A percentile compares a stretch with the other conserved stretches of the same genome.
Evolutionary conservation across 2,329 filamentous ascomycete genomes (phyloP).

Genomic region (Zymoseptoria crescenta): DNA sequence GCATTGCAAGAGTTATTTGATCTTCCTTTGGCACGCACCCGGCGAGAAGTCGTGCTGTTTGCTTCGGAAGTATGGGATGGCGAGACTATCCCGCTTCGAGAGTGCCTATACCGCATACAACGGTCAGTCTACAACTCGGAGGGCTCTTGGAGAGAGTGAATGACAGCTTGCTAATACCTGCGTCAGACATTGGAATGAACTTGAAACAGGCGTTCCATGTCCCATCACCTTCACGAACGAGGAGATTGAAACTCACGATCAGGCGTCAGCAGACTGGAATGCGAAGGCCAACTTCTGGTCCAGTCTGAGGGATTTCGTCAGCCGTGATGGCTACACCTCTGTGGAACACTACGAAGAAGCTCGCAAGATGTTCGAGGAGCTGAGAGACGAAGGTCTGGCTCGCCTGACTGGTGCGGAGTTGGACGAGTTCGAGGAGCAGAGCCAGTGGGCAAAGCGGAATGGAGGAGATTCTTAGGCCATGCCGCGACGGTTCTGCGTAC

Average conservation of each 20-base stretch:
- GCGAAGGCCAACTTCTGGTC: constrained; percentile 32
- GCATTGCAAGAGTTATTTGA: constrained; percentile 22
- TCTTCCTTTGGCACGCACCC: constrained; percentile 20
- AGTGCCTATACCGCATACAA: constrained; percentile 27
- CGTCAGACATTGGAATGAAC: constrained; percentile 26
- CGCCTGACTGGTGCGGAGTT: constrained; percentile 26
- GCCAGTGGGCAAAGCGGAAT: neutral
- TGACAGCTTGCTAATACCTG: constrained; percentile 8
- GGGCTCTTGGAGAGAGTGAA: neutral
- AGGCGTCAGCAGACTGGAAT: constrained; percentile 27
- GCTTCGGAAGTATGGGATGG: constrained; percentile 27
- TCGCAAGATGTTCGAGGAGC: constrained; percentile 29
- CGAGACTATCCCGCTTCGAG: constrained; percentile 28
- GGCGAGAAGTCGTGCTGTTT: constrained; percentile 26
- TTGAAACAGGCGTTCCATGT: constrained; percentile 24
- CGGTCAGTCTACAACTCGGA: constrained; percentile 20
- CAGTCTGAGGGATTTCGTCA: constrained; percentile 28
- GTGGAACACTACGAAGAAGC: constrained; percentile 31
- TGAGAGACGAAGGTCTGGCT: constrained; percentile 29
- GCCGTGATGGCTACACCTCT: constrained; percentile 33
- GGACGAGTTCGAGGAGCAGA: neutral
- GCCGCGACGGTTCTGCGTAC: neutral
- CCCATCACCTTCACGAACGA: constrained; percentile 23
- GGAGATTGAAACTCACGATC: constrained; percentile 16
- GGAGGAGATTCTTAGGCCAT: neutral